Evolutionary conservation across 2,329 filamentous ascomycete genomes (phyloP).

Genomic region (Teratosphaeria viscida): DNA sequence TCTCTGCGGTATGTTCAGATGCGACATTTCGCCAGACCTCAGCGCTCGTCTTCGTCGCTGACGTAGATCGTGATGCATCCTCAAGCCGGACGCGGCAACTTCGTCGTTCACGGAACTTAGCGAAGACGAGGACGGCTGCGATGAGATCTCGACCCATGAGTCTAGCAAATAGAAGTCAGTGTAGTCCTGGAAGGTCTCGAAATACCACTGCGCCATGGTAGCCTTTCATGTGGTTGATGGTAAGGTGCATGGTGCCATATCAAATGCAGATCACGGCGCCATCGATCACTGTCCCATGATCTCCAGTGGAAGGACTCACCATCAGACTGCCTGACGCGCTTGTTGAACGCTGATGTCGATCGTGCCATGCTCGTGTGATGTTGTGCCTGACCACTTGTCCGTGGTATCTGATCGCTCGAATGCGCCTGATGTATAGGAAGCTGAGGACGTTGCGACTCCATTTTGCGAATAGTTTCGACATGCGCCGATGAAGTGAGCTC

Average conservation of each 20-base stretch:
- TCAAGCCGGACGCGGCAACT: conserved; percentile 79
- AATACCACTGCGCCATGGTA: conserved; percentile 13
- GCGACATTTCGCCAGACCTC: conserved; percentile 31
- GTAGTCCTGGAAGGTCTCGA: conserved; percentile 9
- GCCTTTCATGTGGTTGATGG: background rate
- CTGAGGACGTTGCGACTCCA: conserved; percentile 2
- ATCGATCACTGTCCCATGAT: background rate
- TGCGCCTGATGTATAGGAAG: background rate
- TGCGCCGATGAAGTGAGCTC: background rate
- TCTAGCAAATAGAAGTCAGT: conserved; percentile 46
- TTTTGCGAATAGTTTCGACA: background rate
- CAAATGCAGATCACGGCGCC: background rate
- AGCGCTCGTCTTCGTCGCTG: conserved; percentile 45
- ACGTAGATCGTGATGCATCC: conserved; percentile 57
- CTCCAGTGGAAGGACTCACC: conserved; percentile 13
- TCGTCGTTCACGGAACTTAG: conserved; percentile 76
- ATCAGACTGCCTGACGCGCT: conserved; percentile 17
- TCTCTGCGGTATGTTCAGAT: conserved; percentile 31
- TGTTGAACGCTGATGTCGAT: conserved; percentile 20
- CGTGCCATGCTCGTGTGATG: conserved; percentile 16
- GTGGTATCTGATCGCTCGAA: conserved; percentile 11
- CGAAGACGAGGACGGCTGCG: conserved; percentile 86
- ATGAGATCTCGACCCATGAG: conserved; percentile 92
- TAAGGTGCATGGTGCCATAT: background rate
- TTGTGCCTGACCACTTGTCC: conserved; percentile 11